Evolutionary conservation across 805 yeast genomes (phyloP).

Genomic region (Pichia insulana): DNA sequence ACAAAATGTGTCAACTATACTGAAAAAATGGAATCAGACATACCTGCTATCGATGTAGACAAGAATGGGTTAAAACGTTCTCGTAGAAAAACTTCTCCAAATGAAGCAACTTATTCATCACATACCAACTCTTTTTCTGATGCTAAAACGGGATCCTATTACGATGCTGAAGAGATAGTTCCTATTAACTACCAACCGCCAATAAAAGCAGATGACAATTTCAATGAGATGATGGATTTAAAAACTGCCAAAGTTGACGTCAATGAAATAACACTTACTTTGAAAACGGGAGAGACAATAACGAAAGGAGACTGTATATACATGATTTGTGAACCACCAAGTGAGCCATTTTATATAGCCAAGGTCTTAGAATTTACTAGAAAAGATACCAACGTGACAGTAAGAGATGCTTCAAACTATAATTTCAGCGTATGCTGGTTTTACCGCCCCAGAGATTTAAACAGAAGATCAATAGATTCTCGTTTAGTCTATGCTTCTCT

Average conservation of each 20-base stretch:
- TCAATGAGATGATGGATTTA: slow-evolving; percentile 36
- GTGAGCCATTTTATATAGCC: slow-evolving; percentile 89
- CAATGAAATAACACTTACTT: slow-evolving; percentile 28
- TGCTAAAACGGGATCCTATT: slow-evolving; percentile 8
- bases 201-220: slow-evolving; percentile 28
- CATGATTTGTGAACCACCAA: slow-evolving; percentile 86
- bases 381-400: slow-evolving; percentile 26
- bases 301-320: slow-evolving; percentile 61
- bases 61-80: neutral
- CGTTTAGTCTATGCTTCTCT: slow-evolving; percentile 74
- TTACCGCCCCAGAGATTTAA: slow-evolving; percentile 80
- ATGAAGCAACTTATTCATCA: slow-evolving; percentile 1
- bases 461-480: slow-evolving; percentile 58
- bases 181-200: slow-evolving; percentile 48
- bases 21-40: slow-evolving; percentile 25
- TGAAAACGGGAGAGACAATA: slow-evolving; percentile 32
- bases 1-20: slow-evolving; percentile 27
- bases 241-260: slow-evolving; percentile 33
- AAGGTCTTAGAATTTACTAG: slow-evolving; percentile 64
- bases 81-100: slow-evolving; percentile 1
- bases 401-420: slow-evolving; percentile 44
- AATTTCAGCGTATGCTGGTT: slow-evolving; percentile 79
- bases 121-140: neutral
- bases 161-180: slow-evolving; percentile 26
- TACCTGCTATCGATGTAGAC: slow-evolving; percentile 4